Conservation (phyloP, 2,329 filamentous ascomycete species). For the Cercospora nicotianae region DNA sequence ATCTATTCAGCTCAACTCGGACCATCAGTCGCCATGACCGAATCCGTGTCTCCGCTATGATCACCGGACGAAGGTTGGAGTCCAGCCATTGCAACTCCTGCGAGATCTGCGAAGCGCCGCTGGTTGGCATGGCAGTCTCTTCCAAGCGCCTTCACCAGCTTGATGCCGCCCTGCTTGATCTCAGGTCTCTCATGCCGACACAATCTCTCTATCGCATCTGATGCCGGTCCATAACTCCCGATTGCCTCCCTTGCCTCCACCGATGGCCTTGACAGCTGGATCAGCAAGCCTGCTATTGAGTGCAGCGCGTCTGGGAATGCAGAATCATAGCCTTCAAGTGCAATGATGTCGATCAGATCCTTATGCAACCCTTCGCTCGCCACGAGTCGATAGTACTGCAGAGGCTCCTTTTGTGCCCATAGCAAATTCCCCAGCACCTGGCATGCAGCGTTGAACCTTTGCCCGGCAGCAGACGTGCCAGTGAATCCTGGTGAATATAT, state of each 20-base stretch:
- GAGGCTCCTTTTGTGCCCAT: constrained; percentile 19
- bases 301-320: constrained; percentile 32
- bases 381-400: constrained; percentile 18
- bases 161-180: constrained; percentile 32
- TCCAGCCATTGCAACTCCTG: constrained; percentile 21
- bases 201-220: constrained; percentile 25
- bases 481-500: background rate
- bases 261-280: constrained; percentile 33
- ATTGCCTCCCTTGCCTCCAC: constrained; percentile 27
- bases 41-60: constrained; percentile 7
- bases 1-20: constrained; percentile 11
- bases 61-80: constrained; percentile 3
- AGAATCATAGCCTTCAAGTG: constrained; percentile 4
- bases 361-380: constrained; percentile 17
- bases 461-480: background rate
- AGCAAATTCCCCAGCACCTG: constrained; percentile 37
- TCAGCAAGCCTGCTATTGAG: constrained; percentile 33
- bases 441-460: constrained; percentile 29
- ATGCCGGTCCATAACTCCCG: constrained; percentile 21
- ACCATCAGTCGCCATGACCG: constrained; percentile 5
- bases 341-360: constrained; percentile 15
- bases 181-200: constrained; percentile 31
- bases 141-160: constrained; percentile 34
- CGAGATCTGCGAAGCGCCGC: constrained; percentile 29
- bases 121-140: constrained; percentile 32